Percentiles rank a stretch among this genome's conserved stretches.
These are phyloP conservation scores for Sclerotinia minor DNA, from an alignment of 2,329 filamentous ascomycete genomes.

Conservation along the genomic window DNA sequence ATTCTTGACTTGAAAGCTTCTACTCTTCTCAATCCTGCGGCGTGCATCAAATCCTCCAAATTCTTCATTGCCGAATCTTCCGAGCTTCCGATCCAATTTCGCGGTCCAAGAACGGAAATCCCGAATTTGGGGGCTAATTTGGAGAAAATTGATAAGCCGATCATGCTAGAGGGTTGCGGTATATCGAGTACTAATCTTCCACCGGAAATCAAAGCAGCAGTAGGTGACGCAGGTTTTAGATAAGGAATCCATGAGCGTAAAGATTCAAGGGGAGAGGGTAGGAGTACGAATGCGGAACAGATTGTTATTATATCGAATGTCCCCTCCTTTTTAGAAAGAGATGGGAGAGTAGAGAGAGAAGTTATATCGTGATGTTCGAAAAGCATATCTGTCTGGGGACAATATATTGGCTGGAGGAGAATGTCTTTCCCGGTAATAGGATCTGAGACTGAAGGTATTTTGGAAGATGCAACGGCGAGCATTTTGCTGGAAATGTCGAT, in stretches of 20 bases:
- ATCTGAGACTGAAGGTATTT: neutral
- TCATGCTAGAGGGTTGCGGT: neutral
- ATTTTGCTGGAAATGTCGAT: constrained; percentile 9
- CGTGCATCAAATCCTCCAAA: neutral
- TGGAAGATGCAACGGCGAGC: constrained; percentile 3
- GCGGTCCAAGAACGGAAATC: neutral
- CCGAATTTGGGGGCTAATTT: neutral
- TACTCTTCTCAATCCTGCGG: neutral
- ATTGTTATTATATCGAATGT: constrained; percentile 11
- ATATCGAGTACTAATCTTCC: constrained; percentile 14
- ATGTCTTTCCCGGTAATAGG: neutral
- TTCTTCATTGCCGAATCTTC: neutral
- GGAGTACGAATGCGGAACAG: constrained; percentile 5
- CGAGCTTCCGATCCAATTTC: neutral
- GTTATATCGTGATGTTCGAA: constrained; percentile 2
- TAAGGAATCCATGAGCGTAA: constrained; percentile 8
- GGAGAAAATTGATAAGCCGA: neutral
- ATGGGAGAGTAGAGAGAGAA: neutral
- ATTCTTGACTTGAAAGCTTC: constrained; percentile 4
- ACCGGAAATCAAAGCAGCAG: neutral
- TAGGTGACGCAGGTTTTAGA: neutral
- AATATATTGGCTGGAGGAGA: neutral
- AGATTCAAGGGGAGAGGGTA: neutral
- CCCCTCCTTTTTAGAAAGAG: neutral
- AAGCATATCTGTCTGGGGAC: neutral